Conservation (phyloP, 2,329 filamentous ascomycete genomes). For the Neonectria coccinea region DNA sequence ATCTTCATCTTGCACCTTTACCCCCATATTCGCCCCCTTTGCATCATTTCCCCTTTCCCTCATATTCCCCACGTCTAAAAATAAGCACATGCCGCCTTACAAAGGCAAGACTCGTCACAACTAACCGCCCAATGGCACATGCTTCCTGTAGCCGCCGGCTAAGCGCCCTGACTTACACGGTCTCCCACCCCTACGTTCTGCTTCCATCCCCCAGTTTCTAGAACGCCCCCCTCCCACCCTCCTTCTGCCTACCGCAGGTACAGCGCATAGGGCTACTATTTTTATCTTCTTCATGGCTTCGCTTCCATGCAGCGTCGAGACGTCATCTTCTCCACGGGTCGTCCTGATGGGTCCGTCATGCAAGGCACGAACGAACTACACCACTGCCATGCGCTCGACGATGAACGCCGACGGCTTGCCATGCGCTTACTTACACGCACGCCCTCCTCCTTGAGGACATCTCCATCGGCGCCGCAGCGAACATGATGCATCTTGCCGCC, state of each 20-base stretch:
- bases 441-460: conserved; percentile 3
- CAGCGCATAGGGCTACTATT: conserved; percentile 10
- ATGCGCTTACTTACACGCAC: conserved; percentile 4
- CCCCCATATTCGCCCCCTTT: background rate
- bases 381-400: conserved; percentile 9
- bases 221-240: conserved; percentile 27
- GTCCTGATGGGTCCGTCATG: background rate
- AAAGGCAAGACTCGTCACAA: conserved; percentile 21
- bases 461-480: conserved; percentile 23
- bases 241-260: conserved; percentile 13
- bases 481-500: conserved; percentile 38
- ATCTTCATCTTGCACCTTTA: background rate
- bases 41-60: background rate
- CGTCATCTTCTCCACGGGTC: conserved; percentile 9
- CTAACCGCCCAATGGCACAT: conserved; percentile 33
- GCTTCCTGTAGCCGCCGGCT: conserved; percentile 40
- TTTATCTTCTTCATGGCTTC: conserved; percentile 6
- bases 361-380: conserved; percentile 22
- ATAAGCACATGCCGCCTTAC: conserved; percentile 17
- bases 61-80: conserved; percentile 27
- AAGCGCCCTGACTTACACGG: conserved; percentile 41
- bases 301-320: conserved; percentile 13
- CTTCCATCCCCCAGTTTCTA: conserved; percentile 28
- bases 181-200: conserved; percentile 24
- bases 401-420: conserved; percentile 9